Conservation (phyloP, 768 basidiomycete species). For the Hericium erinaceus region DNA sequence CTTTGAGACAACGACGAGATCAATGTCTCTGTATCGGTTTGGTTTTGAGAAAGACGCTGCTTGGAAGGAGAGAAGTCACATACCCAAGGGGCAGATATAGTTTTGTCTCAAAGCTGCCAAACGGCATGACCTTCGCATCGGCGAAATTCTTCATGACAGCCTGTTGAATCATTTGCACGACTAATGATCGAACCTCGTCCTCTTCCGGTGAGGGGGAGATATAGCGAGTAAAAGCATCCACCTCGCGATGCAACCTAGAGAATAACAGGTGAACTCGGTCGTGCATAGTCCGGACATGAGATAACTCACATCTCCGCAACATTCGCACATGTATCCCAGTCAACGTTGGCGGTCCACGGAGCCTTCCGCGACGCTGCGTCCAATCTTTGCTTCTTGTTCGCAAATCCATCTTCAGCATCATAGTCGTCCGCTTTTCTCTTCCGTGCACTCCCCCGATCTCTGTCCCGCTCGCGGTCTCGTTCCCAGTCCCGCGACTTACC, state of each 20-base stretch:
- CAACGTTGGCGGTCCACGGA: slow-evolving; percentile 58
- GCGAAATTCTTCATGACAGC: slow-evolving; percentile 60
- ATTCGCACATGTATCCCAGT: slow-evolving; percentile 67
- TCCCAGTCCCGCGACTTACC: slow-evolving; percentile 3
- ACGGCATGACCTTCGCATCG: slow-evolving; percentile 76
- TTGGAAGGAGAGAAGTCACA: slow-evolving; percentile 19
- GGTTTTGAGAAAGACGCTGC: not conserved
- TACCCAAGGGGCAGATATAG: slow-evolving; percentile 90
- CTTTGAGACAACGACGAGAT: slow-evolving; percentile 79
- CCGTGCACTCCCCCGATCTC: slow-evolving; percentile 20
- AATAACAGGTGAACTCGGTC: slow-evolving; percentile 2
- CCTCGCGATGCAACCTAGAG: slow-evolving; percentile 75
- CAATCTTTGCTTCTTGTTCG: slow-evolving; percentile 42
- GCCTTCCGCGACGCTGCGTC: slow-evolving; percentile 44
- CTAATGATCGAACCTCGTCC: slow-evolving; percentile 71
- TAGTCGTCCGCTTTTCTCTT: slow-evolving; percentile 43
- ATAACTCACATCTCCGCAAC: slow-evolving; percentile 74
- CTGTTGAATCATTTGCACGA: slow-evolving; percentile 59
- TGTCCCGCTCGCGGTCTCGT: slow-evolving; percentile 15
- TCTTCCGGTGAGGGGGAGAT: slow-evolving; percentile 82
- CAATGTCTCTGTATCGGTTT: slow-evolving; percentile 66
- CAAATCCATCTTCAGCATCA: slow-evolving; percentile 40
- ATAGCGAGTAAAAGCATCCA: slow-evolving; percentile 76
- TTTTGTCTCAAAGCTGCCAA: slow-evolving; percentile 90
- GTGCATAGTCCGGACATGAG: not conserved